These are phyloP conservation scores for Pseudopithomyces chartarum DNA, from an alignment of 2,329 filamentous ascomycete genomes.

Conservation along the genomic window DNA sequence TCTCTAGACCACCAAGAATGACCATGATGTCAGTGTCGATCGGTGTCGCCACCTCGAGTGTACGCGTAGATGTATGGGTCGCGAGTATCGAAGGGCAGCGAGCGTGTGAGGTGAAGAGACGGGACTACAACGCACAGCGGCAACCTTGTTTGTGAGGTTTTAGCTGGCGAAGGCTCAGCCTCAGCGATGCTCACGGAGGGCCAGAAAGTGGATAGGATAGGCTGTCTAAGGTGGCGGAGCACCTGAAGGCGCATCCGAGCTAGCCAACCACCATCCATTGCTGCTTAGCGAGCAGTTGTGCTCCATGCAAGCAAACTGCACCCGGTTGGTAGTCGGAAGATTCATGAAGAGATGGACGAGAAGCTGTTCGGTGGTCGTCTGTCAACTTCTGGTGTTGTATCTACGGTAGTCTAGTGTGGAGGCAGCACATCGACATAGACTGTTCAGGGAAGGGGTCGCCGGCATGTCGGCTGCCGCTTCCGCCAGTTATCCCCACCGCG, in stretches of 20 bases:
- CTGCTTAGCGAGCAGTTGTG: background rate
- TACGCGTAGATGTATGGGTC: conserved; percentile 5
- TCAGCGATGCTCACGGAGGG: conserved; percentile 4
- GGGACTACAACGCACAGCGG: background rate
- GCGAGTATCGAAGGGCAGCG: background rate
- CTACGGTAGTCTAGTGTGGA: too few species aligned
- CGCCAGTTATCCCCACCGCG: background rate
- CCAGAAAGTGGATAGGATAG: conserved; percentile 5
- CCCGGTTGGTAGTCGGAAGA: background rate
- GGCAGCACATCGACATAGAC: background rate
- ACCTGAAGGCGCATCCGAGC: background rate
- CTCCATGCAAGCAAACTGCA: background rate
- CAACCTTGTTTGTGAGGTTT: conserved; percentile 5
- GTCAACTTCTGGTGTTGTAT: background rate
- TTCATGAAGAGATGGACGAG: background rate
- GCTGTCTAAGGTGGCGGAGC: conserved; percentile 16
- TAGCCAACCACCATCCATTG: conserved; percentile 11
- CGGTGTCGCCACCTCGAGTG: conserved; percentile 1
- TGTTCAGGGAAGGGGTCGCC: background rate
- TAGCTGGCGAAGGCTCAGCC: conserved; percentile 18
- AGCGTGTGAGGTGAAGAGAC: background rate
- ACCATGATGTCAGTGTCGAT: conserved; percentile 34
- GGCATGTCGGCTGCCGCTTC: conserved; percentile 6
- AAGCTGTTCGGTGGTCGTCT: background rate
- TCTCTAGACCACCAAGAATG: conserved; percentile 45